Evolutionary conservation across 495 filamentous ascomycete species (phyloP), one percentile per base, ranked within the genome.

Genomic region (Parathielavia appendiculata): DNA sequence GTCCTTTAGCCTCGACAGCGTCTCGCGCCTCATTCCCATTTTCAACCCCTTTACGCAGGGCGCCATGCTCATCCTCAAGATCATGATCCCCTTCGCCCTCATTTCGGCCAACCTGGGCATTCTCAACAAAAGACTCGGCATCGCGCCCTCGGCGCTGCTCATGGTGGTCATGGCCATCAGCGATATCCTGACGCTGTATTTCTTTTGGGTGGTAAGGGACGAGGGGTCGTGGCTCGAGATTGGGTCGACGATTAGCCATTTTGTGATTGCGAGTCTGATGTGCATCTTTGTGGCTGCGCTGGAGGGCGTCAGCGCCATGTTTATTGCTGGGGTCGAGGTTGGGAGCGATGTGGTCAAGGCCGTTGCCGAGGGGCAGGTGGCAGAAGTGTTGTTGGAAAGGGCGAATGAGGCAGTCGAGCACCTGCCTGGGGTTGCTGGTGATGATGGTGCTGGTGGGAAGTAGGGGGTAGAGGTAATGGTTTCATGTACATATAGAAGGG

Each of bases 201-300:
- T 99, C 79, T 99, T 99, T 72, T 99, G 87, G 81, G 86, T 96
- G 68, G 95, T 99, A 8, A 85, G 85, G 55, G 95, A 99, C 68
- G 91, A 97, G 69, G 93, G 95, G 0, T 90, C 85, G 38, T 99
- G 95, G 95, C 74, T 99, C 52, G 95, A 99, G 65, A 99, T 97
- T 66, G 95, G 95, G 48, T 92, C 88, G 35, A 96, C 88, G 1
- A 99, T 99, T 59, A 93, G 82, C 63, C 90, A 96, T 64, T 99
- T 97, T 70, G 82, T 82, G 58, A 97, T 99, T 71, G 92, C 90
- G 17, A 96, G 91, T 68, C 61, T 88, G 64, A 69, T 97, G 38
- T 92, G 90, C 66, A 84, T 95, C 5, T 99, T 97, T 71, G 92
- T 99, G 43, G 88, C 91, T 1, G 86, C 78, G 20, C 75, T 99